These are phyloP conservation scores for Comarum palustre DNA, from an alignment of 306 rosid genomes.

Conservation along the genomic window DNA sequence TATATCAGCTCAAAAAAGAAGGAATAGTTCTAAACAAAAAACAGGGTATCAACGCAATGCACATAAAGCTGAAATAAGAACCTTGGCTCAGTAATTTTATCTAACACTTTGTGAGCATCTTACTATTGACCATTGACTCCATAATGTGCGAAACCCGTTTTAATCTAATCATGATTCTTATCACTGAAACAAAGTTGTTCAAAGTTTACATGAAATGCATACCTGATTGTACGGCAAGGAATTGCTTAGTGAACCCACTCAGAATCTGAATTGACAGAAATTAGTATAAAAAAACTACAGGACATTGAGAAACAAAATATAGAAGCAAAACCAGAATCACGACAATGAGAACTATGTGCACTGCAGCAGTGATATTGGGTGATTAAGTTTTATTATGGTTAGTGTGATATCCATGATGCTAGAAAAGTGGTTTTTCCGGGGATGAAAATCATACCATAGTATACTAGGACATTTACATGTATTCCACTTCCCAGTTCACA, in stretches of 20 bases:
- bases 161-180: neutral
- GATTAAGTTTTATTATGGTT: neutral
- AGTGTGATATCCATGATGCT: neutral
- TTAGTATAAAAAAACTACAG: neutral
- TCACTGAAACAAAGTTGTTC: slow-evolving; percentile 1
- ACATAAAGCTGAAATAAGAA: slow-evolving; percentile 35
- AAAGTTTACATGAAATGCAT: neutral
- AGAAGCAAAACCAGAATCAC: neutral
- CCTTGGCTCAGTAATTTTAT: slow-evolving; percentile 7
- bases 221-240: slow-evolving; percentile 10
- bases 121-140: slow-evolving; percentile 9
- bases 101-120: neutral
- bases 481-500: slow-evolving; percentile 3
- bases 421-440: slow-evolving; percentile 6
- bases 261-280: slow-evolving; percentile 9
- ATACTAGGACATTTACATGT: neutral
- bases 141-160: neutral
- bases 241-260: slow-evolving; percentile 7
- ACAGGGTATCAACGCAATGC: slow-evolving; percentile 40
- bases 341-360: neutral
- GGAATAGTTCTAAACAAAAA: slow-evolving; percentile 45
- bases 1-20: slow-evolving; percentile 21
- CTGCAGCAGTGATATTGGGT: neutral
- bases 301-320: slow-evolving; percentile 7
- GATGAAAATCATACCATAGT: slow-evolving; percentile 7